Evolutionary conservation across 1,284 basidiomycete species (phyloP), one percentile per base, ranked within the genome.

Genomic region (Tilletia walkeri): DNA sequence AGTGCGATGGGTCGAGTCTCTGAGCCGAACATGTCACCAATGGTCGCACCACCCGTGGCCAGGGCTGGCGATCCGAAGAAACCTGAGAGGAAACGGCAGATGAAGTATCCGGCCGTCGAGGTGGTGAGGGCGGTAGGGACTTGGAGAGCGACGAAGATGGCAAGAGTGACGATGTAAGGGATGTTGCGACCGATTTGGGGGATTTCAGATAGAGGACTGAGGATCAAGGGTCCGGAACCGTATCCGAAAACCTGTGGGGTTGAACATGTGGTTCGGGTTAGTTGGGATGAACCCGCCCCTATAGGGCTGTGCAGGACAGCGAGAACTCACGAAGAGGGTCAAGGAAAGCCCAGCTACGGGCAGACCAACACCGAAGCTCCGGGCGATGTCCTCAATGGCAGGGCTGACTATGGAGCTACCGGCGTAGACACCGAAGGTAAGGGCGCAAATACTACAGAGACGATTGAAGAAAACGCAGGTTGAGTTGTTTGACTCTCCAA

Each of bases 351-450:
- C 68, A 9, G 68, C 68, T 5, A 59, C 54, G 48, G 68, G 18
- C 1, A 34, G 30, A 16, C 38, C 18, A n/a, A 69, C 68, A 16
- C 59, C 59, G 59, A 63, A 63, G 30, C 12, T 39, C 12, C 14
- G 10, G 6, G 10, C 18, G 59, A 63, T 63, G 59, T 34, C 36
- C 36, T 88, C 79, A 39, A 89, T 82, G 0, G 87, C 87, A 1
- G 88, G 88, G 0, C 88, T 88, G 50, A 85, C 85, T 56, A 89
- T 88, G 3, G 86, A 86, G 67, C 86, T 86, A 18, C 89, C 89
- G 70, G 89, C 85, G 79, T 89, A 90, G 2, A 87, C 85, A 74
- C 89, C 88, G 49, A 88, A 83, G 4, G 83, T 80, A 56, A 84
- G 75, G 14, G 83, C 69, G 49, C 75, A 78, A 54, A 85, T 74